A percentile compares a stretch with the other conserved stretches of the same genome.
phyloP scores from a whole-genome alignment of 2,329 filamentous ascomycete genomes.

The Fusarium pseudocircinatum region DNA sequence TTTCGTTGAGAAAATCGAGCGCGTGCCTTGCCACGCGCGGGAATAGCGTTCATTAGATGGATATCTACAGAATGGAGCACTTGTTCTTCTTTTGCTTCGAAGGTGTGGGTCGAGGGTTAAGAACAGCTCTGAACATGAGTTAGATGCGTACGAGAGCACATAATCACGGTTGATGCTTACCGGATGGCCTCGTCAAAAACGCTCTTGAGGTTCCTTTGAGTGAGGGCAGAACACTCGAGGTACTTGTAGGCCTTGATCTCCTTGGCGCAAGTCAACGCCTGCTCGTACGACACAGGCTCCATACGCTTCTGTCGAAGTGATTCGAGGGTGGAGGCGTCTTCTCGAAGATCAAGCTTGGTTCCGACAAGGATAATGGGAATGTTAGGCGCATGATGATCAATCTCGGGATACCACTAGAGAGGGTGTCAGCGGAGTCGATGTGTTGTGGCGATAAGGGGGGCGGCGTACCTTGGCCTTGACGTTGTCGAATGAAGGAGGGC shows the following conservation, averaged over 20 bases:
- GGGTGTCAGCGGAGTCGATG: conserved; percentile 17
- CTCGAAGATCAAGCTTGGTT: conserved; percentile 94
- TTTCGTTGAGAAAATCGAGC: conserved; percentile 33
- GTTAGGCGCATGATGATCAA: conserved; percentile 93
- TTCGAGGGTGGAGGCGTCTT: conserved; percentile 84
- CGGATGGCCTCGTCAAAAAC: conserved; percentile 99
- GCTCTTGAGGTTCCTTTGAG: conserved; percentile 96
- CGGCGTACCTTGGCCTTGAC: conserved; percentile 90
- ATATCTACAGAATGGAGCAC: conserved; percentile 73
- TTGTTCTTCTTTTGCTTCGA: conserved; percentile 71
- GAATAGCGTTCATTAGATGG: conserved; percentile 20
- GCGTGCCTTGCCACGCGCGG: conserved; percentile 9
- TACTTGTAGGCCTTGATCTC: conserved; percentile 98
- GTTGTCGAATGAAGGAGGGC: conserved; percentile 98
- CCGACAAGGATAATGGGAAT: conserved; percentile 97
- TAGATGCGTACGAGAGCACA: background rate
- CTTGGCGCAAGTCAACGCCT: conserved; percentile 87
- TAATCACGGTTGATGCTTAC: conserved; percentile 62
- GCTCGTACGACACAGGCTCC: conserved; percentile 96
- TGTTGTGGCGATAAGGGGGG: background rate
- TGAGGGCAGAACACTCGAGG: conserved; percentile 95
- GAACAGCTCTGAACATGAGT: conserved; percentile 67
- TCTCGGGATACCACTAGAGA: conserved; percentile 91
- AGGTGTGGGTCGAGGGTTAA: conserved; percentile 70
- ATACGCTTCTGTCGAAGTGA: conserved; percentile 90